These are phyloP conservation scores for Lyophyllum atratum DNA, from an alignment of 768 basidiomycete species.

Conservation along the genomic window DNA sequence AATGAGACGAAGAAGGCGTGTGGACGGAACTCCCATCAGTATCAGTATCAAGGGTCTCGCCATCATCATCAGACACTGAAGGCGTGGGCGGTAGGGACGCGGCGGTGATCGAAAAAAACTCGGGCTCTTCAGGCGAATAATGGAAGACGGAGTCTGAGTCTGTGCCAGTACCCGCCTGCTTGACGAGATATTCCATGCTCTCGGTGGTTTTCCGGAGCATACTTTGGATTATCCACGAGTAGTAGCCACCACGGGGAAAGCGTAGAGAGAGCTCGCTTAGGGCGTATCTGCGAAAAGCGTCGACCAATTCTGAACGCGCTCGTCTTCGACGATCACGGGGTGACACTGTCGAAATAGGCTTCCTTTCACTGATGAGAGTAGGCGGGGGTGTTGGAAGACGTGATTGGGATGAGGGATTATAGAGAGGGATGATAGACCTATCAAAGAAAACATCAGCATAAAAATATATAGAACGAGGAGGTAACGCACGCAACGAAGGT, in stretches of 20 bases:
- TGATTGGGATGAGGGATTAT: slow-evolving; percentile 31
- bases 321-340: slow-evolving; percentile 53
- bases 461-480: slow-evolving; percentile 12
- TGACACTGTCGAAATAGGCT: slow-evolving; percentile 27
- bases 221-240: slow-evolving; percentile 55
- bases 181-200: slow-evolving; percentile 42
- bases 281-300: slow-evolving; percentile 65
- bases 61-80: slow-evolving; percentile 43
- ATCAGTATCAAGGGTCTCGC: slow-evolving; percentile 35
- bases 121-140: slow-evolving; percentile 20
- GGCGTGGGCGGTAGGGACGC: slow-evolving; percentile 32
- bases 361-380: slow-evolving; percentile 24
- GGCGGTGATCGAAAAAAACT: slow-evolving; percentile 31
- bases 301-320: slow-evolving; percentile 68
- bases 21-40: slow-evolving; percentile 53
- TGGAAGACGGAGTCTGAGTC: slow-evolving; percentile 8
- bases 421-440: slow-evolving; percentile 31
- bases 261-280: slow-evolving; percentile 50
- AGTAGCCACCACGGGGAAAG: slow-evolving; percentile 41
- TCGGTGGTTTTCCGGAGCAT: slow-evolving; percentile 49
- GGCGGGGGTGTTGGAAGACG: slow-evolving; percentile 32
- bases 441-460: slow-evolving; percentile 15
- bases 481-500: slow-evolving; percentile 64
- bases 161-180: slow-evolving; percentile 30
- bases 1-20: slow-evolving; percentile 41